phyloP scores from a whole-genome alignment of 305 asterid species.

The Fraxinus ornus region DNA sequence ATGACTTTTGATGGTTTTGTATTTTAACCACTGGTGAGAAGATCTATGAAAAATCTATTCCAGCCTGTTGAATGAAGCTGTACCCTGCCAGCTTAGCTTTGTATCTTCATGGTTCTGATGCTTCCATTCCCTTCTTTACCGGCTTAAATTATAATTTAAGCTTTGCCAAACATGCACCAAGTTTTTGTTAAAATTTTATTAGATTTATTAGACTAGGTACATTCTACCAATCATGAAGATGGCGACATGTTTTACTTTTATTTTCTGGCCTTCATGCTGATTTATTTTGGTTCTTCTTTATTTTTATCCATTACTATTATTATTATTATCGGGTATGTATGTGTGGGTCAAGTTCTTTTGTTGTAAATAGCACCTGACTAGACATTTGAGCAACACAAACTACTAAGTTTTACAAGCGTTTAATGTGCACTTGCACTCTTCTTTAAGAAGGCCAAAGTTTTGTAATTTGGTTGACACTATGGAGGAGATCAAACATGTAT shows the following conservation, averaged over 20 bases:
- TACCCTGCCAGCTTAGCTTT: neutral
- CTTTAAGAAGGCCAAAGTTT: neutral
- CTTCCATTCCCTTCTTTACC: neutral
- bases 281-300: neutral
- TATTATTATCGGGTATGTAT: neutral
- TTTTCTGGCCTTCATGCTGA: neutral
- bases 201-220: neutral
- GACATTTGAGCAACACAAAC: neutral
- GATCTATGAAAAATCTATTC: neutral
- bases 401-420: neutral
- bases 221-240: neutral
- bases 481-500: neutral
- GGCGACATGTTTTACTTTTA: neutral
- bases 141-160: neutral
- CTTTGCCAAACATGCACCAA: neutral
- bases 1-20: neutral
- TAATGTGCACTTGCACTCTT: neutral
- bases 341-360: neutral
- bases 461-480: neutral
- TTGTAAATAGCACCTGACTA: neutral
- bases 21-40: neutral
- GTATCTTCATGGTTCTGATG: neutral
- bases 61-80: neutral
- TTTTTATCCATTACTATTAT: neutral
- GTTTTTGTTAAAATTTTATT: neutral